Percentiles rank a stretch among this genome's conserved stretches.
These are phyloP conservation scores for Vitis hybrid DNA, from an alignment of 177 flowering plant genomes.

Conservation along the genomic window DNA sequence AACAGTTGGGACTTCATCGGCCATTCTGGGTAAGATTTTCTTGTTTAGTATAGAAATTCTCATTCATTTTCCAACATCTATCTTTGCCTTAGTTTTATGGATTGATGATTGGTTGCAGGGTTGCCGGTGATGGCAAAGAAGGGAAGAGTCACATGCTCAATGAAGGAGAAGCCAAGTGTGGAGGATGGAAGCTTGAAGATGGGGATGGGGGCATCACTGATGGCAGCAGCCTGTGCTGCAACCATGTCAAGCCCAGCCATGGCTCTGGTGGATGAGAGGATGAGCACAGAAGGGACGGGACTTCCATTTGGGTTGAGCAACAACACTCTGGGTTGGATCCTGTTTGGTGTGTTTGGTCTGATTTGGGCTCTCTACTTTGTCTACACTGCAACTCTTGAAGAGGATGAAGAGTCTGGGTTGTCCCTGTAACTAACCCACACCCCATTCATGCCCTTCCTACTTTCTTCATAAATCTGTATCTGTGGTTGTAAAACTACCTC, in stretches of 20 bases:
- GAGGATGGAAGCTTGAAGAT: constrained; percentile 17
- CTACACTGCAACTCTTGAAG: constrained; percentile 80
- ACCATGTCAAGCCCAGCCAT: constrained; percentile 72
- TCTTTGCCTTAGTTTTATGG: not conserved
- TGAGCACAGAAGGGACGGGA: constrained; percentile 97
- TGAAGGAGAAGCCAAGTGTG: constrained; percentile 42
- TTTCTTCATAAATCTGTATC: too few relatives aligned
- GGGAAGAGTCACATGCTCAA: constrained; percentile 70
- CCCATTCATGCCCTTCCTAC: not conserved
- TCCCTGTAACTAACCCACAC: constrained; percentile 50
- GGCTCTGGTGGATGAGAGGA: constrained; percentile 94
- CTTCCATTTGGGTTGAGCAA: constrained; percentile 96
- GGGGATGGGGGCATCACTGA: constrained; percentile 54
- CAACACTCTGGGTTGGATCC: constrained; percentile 92
- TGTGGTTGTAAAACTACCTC: constrained; percentile 1
- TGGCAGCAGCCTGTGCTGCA: constrained; percentile 64
- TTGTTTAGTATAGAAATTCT: not conserved
- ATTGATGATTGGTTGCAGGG: constrained; percentile 20
- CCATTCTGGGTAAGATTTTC: constrained; percentile 55
- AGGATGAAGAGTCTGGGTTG: constrained; percentile 95
- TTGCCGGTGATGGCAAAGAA: constrained; percentile 43
- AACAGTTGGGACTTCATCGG: constrained; percentile 25
- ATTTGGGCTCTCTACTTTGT: constrained; percentile 76
- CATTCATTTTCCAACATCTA: not conserved
- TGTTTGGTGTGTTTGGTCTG: constrained; percentile 84